Evolutionary conservation across 2,329 filamentous ascomycete species (phyloP), one percentile per base, ranked within the genome.

Genomic region (Hymenoscyphus linearis): DNA sequence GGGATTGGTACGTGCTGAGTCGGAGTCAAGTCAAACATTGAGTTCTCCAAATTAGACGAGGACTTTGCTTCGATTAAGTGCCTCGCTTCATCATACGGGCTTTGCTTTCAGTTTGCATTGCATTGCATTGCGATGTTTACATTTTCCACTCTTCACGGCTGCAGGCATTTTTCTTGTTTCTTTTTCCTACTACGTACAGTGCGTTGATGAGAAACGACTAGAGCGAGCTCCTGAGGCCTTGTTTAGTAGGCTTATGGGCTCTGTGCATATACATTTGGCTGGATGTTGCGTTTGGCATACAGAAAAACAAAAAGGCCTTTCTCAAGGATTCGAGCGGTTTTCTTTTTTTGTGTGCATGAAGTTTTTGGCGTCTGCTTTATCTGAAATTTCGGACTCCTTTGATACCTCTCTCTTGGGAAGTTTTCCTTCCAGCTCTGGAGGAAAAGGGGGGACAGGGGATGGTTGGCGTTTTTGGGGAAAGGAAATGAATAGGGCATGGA

Each of bases 1-100:
- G 25, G 66, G 47, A 62, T 64, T 54, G 10, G 34, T 60, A n/a
- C 54, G 59, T 2, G 60, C 60, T 2, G 61, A 62, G 22, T 62
- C 60, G 3, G 62, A 64, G 50, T 64, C 62, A 14, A 69, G 67
- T 56, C 67, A 69, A 55, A 70, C 68, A 16, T 50, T 68, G 53
- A 63, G 60, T 22, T 67, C 65, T 13, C 65, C 66, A 16, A 67
- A 64, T 57, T 66, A 59, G 56, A 31, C 10, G 12, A 2, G 22
- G 9, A 7, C 4, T 31, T 31, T 31, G 27, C 27, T 31, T 31
- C 27, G 27, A 31, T 31, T 31, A 7, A 31, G 9, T 4, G 1
- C 2, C 9, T 31, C 27, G 2, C 27, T 31, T 31, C 10, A 26
- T n/a, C 14, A 37, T 16, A 16, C n/a, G 13, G 6, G 40, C 10